phyloP scores from a whole-genome alignment of 2,329 filamentous ascomycete species.

The Penicillium vulpinum region DNA sequence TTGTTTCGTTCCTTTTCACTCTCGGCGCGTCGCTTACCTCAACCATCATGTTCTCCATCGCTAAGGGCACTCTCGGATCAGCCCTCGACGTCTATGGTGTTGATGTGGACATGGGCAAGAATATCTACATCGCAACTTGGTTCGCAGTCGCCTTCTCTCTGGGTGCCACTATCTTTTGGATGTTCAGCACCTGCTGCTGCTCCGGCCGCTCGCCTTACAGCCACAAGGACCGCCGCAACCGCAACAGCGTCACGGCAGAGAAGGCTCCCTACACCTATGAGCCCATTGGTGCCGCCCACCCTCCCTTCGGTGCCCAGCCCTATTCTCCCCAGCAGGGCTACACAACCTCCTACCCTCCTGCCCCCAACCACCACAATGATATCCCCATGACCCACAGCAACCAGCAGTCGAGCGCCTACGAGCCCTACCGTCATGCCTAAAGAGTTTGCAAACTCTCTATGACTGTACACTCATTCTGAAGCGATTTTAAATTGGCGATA shows the following conservation, averaged over 20 bases:
- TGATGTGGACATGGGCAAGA: conserved; percentile 63
- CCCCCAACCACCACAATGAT: conserved; percentile 19
- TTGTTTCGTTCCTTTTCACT: conserved; percentile 57
- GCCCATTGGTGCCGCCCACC: conserved; percentile 45
- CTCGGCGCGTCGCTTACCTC: conserved; percentile 69
- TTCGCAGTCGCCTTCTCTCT: conserved; percentile 75
- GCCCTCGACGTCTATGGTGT: conserved; percentile 72
- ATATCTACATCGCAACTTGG: conserved; percentile 74
- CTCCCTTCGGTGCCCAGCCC: conserved; percentile 20
- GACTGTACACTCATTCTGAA: conserved; percentile 12
- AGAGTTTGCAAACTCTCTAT: not conserved
- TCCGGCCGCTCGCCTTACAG: conserved; percentile 60
- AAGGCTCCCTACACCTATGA: conserved; percentile 64
- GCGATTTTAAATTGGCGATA: conserved; percentile 25
- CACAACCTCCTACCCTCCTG: conserved; percentile 32
- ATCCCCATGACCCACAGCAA: conserved; percentile 29
- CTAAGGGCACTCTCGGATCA: conserved; percentile 67
- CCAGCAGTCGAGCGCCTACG: conserved; percentile 33
- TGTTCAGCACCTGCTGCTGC: conserved; percentile 90
- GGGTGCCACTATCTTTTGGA: conserved; percentile 81
- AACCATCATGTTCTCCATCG: conserved; percentile 70
- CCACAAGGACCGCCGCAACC: conserved; percentile 41
- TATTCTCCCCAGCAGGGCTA: conserved; percentile 4
- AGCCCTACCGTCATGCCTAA: conserved; percentile 42
- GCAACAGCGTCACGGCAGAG: conserved; percentile 52